phyloP scores from a whole-genome alignment of 2,329 filamentous ascomycete genomes.

The Trichoderma koningii region DNA sequence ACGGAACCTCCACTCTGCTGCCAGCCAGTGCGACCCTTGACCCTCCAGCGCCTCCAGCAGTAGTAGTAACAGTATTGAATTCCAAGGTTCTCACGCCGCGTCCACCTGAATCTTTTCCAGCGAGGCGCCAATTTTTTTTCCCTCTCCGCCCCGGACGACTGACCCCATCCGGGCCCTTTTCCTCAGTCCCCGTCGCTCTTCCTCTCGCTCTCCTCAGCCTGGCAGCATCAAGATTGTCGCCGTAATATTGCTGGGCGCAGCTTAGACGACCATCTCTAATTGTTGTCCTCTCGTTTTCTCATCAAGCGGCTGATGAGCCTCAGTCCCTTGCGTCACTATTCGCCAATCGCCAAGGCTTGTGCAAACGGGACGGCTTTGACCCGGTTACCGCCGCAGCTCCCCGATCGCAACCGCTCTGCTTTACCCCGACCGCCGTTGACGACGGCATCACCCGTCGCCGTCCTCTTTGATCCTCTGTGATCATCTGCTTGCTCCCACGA shows the following conservation, averaged over 20 bases:
- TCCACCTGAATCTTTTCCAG: neutral
- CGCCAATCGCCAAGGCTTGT: slow-evolving; percentile 23
- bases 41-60: neutral
- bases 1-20: too few species aligned
- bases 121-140: slow-evolving; percentile 5
- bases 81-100: neutral
- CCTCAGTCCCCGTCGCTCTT: neutral
- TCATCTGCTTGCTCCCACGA: neutral
- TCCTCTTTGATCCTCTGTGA: neutral
- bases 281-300: too few species aligned
- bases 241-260: neutral
- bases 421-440: slow-evolving; percentile 6
- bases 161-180: slow-evolving; percentile 20
- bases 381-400: slow-evolving; percentile 21
- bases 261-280: neutral
- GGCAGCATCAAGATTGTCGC: neutral
- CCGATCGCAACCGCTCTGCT: slow-evolving; percentile 5
- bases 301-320: neutral
- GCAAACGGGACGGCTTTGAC: neutral
- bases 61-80: neutral
- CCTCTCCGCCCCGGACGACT: slow-evolving; percentile 10
- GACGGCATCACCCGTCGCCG: neutral
- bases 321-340: slow-evolving; percentile 24
- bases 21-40: too few species aligned
- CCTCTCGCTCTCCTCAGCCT: neutral